Base-by-base conservation (phyloP, 2,329 filamentous ascomycete species). In the Thelonectria olida region DNA sequence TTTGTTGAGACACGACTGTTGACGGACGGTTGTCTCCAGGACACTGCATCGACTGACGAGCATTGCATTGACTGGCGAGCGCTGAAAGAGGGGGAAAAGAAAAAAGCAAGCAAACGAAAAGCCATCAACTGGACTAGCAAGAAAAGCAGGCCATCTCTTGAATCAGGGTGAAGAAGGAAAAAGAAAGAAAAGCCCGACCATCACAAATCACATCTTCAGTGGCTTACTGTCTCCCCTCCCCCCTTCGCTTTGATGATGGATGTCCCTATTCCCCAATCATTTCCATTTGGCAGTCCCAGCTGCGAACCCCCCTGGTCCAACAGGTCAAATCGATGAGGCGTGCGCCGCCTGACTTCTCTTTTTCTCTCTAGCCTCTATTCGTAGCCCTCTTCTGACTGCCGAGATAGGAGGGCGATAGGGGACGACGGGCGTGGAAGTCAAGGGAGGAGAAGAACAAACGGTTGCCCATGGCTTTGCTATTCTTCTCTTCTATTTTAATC, bases 311-410 rank as follows among this genome's bases (percentile, higher is more conserved):
- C n/a, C n/a, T 31, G 48, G 7, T 36, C 10, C n/a, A n/a, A n/a
- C n/a, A n/a, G n/a, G n/a, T n/a, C n/a, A n/a, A 36, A 15, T 28
- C 23, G 34, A 34, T 9, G 48, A 51, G 65, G 58, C 63, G 34
- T 15, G 13, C 7, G 34, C 34, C 34, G 55, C 64, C 50, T 63
- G 64, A 63, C 65, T 53, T 62, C n/a, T n/a, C n/a, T n/a, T n/a
- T n/a, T n/a, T n/a, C n/a, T n/a, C n/a, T n/a, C n/a, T n/a, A n/a
- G n/a, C n/a, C n/a, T n/a, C n/a, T n/a, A n/a, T n/a, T n/a, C n/a
- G n/a, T n/a, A n/a, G 38, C 25, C 47, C 57, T 62, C 51, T 41
- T 48, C 54, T 69, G 67, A 66, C 57, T 68, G 51, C 64, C 58
- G 66, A 58, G 28, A 34, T 38, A 22, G 7, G 19, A 8, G 23